Evolutionary conservation across 2,329 filamentous ascomycete genomes (phyloP), one percentile per base, ranked within the genome.

Genomic region (Chaetoscypha palmicola): DNA sequence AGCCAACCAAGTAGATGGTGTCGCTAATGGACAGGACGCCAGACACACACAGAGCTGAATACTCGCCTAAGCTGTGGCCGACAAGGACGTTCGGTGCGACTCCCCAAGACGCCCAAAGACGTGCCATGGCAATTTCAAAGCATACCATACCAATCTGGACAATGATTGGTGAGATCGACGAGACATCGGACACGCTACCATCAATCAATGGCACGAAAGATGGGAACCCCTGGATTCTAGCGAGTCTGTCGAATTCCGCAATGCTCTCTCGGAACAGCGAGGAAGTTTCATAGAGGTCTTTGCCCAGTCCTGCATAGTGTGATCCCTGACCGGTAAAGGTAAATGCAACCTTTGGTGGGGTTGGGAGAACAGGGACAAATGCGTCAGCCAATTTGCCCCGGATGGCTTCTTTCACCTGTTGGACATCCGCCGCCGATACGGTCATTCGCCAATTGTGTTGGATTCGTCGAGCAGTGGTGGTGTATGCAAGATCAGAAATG

Each of bases 1-100:
- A 62, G 30, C 84, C 84, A 12, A 88, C 81, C 1, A 89, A 69
- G 52, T 79, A 82, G 43, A 91, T 74, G 59, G 82, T 77, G 59
- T 87, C 83, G 54, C 76, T 78, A 19, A 76, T 78, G 14, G 81
- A 84, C 17, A 87, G 67, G n/a, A 87, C 81, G 37, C 81, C 83
- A 41, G 83, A 79, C 23, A 80, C 72, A 56, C 84, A 73, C 7
- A 87, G 73, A 32, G 83, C 83, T 28, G 83, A 81, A 54, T 86
- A 86, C 62, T 87, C 82, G 41, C 83, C 83, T 16, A 88, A 66
- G 55, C 80, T 85, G 62, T 78, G 76, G 22, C 76, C 76, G 14
- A 79, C 58, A 1, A 79, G 74, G 10, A 67, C 75, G 16, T 72
- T 70, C 4, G 76, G 76, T 33, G 60, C 64, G 45, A 80, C 64